Percentiles rank a stretch among this genome's conserved stretches.
Evolutionary conservation across 2,329 filamentous ascomycete species (phyloP).

Genomic region (Penicillium thymicola): DNA sequence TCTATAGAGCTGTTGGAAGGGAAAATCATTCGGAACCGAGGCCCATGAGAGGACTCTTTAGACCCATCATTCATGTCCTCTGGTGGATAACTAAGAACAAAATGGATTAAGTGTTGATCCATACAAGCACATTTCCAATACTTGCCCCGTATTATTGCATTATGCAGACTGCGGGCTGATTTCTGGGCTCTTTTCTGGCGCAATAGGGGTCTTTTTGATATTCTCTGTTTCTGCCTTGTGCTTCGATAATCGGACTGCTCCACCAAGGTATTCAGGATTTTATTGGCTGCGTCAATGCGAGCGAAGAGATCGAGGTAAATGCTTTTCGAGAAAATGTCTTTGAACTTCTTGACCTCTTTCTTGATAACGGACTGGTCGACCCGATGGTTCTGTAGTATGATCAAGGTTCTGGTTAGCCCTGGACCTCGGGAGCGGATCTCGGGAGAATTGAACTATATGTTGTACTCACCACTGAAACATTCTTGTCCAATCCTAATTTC

Average conservation of each 20-base stretch:
- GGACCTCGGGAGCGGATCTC: background rate
- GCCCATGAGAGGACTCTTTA: background rate
- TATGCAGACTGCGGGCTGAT: background rate
- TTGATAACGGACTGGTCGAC: background rate
- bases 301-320: background rate
- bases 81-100: background rate
- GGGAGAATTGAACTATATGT: background rate
- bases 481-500: background rate
- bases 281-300: background rate
- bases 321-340: background rate
- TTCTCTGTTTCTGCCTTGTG: background rate
- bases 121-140: background rate
- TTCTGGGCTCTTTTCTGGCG: background rate
- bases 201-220: background rate
- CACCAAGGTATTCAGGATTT: background rate
- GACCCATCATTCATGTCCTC: background rate
- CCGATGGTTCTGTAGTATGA: background rate
- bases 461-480: background rate
- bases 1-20: background rate
- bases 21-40: background rate
- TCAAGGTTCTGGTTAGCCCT: background rate
- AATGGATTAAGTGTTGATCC: background rate
- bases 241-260: background rate
- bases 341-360: background rate
- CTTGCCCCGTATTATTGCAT: background rate